A percentile compares a stretch with the other conserved stretches of the same genome.
These are phyloP conservation scores for Pyrenophora teres DNA, from an alignment of 2,329 filamentous ascomycete genomes.

Conservation along the genomic window DNA sequence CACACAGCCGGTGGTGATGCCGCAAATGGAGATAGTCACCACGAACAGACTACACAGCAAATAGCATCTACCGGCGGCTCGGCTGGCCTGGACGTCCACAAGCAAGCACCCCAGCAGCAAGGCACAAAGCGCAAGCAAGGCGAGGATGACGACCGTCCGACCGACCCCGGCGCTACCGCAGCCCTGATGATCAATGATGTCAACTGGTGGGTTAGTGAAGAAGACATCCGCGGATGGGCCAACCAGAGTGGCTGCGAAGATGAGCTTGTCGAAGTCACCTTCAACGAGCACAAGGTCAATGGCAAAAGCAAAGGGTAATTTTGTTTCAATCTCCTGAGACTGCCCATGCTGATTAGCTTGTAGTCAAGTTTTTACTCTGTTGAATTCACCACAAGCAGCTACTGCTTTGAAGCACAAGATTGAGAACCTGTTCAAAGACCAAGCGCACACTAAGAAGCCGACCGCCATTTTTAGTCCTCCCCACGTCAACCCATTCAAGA, in stretches of 20 bases:
- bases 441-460: conserved; percentile 67
- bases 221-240: conserved; percentile 88
- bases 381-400: conserved; percentile 80
- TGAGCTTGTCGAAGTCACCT: conserved; percentile 89
- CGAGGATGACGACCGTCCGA: conserved; percentile 56
- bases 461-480: conserved; percentile 76
- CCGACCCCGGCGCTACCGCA: conserved; percentile 65
- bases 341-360: conserved; percentile 15
- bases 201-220: conserved; percentile 91
- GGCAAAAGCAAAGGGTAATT: conserved; percentile 96
- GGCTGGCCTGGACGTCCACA: conserved; percentile 44
- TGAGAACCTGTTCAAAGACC: conserved; percentile 65
- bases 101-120: conserved; percentile 57
- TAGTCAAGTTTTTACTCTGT: conserved; percentile 81
- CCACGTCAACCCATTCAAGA: conserved; percentile 84
- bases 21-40: conserved; percentile 26
- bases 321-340: not conserved
- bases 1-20: conserved; percentile 22
- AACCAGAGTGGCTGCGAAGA: conserved; percentile 78
- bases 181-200: conserved; percentile 87
- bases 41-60: conserved; percentile 47
- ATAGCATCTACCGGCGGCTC: conserved; percentile 52
- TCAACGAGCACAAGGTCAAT: conserved; percentile 98
- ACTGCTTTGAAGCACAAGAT: conserved; percentile 83
- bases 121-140: conserved; percentile 67